A percentile compares a stretch with the other conserved stretches of the same genome.
These are phyloP conservation scores for Termitomyces sp. DNA, from an alignment of 768 basidiomycete species.

Conservation along the genomic window DNA sequence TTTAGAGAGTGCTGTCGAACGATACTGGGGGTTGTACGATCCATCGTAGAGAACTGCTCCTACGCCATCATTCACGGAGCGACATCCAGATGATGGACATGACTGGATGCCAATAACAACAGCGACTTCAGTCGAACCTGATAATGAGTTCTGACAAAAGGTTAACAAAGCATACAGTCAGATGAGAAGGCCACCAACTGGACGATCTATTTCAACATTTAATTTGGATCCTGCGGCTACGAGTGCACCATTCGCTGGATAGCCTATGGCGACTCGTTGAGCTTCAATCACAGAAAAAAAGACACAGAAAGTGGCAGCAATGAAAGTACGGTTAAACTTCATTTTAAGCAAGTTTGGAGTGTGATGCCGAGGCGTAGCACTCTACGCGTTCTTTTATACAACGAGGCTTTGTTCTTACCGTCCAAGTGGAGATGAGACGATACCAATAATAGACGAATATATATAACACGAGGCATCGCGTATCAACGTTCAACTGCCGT, in stretches of 20 bases:
- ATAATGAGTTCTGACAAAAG: conserved; percentile 26
- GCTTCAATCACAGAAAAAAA: conserved; percentile 31
- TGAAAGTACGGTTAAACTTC: not conserved
- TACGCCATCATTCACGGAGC: conserved; percentile 20
- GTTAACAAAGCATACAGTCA: not conserved
- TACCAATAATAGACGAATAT: not conserved
- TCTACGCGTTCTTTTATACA: not conserved
- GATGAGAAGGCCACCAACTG: conserved; percentile 27
- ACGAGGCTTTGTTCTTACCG: not conserved
- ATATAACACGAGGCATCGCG: not conserved
- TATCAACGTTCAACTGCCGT: not conserved
- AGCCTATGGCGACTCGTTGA: conserved; percentile 34
- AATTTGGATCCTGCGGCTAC: conserved; percentile 32
- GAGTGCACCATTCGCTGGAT: conserved; percentile 27
- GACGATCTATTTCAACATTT: conserved; percentile 40
- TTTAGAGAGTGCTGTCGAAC: conserved; percentile 6
- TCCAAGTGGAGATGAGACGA: not conserved
- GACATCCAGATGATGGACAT: conserved; percentile 21
- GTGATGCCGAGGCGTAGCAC: not conserved
- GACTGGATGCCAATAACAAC: conserved; percentile 38
- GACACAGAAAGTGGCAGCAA: conserved; percentile 4
- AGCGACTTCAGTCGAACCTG: conserved; percentile 36
- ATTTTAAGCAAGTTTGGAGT: not conserved
- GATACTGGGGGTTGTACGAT: conserved; percentile 30
- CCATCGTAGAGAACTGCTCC: conserved; percentile 45